These are phyloP conservation scores for Phylloporus arenicola DNA, from an alignment of 768 basidiomycete genomes.

Conservation along the genomic window DNA sequence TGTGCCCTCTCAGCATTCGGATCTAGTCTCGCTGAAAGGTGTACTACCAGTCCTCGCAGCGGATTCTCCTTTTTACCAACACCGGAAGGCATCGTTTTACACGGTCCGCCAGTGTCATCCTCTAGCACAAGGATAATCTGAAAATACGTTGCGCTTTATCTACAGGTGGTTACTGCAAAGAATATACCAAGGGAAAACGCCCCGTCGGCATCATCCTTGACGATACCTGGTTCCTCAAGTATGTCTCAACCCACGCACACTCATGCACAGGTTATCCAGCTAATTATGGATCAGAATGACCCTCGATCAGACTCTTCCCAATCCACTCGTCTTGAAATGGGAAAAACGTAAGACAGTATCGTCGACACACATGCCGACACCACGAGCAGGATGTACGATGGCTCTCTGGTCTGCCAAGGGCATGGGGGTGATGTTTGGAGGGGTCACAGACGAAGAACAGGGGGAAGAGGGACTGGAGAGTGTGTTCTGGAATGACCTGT, in stretches of 20 bases:
- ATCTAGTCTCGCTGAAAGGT: neutral
- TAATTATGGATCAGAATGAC: constrained; percentile 26
- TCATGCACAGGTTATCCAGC: neutral
- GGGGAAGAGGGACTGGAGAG: constrained; percentile 81
- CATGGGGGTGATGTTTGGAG: constrained; percentile 80
- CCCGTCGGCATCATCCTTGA: constrained; percentile 84
- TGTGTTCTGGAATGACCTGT: constrained; percentile 86
- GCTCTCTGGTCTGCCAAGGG: constrained; percentile 63
- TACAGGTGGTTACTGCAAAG: constrained; percentile 85
- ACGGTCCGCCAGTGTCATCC: constrained; percentile 45
- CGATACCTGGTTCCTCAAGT: constrained; percentile 87
- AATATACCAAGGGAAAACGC: constrained; percentile 80
- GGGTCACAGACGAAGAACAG: constrained; percentile 82
- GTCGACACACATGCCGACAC: constrained; percentile 46
- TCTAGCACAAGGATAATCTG: neutral
- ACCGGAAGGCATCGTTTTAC: constrained; percentile 71
- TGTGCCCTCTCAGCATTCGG: constrained; percentile 12
- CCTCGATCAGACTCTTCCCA: constrained; percentile 20
- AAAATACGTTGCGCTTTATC: neutral
- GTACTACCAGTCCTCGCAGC: constrained; percentile 51
- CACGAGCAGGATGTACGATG: constrained; percentile 86
- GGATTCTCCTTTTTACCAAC: constrained; percentile 80
- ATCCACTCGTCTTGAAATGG: constrained; percentile 64
- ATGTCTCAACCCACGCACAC: constrained; percentile 11
- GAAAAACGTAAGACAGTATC: constrained; percentile 78